Conservation (phyloP, 257 asterid species). For the Gentiana macrophylla region DNA sequence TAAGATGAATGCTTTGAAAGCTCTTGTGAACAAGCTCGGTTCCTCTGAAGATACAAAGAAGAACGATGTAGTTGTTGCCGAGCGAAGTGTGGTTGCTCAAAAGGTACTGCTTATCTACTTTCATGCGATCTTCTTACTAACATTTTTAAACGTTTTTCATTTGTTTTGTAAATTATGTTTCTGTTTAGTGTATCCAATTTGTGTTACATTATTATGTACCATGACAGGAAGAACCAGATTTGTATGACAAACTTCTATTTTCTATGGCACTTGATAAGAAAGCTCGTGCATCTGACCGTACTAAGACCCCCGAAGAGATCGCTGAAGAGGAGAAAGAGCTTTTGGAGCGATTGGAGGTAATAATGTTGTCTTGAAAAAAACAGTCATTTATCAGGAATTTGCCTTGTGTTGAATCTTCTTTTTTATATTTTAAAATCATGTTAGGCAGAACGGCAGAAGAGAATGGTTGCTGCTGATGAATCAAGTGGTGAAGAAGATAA, state of each 20-base stretch:
- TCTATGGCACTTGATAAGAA: slow-evolving; percentile 76
- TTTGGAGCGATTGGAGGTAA: slow-evolving; percentile 80
- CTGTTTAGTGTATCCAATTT: not conserved
- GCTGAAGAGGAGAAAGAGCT: slow-evolving; percentile 98
- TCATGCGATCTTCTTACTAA: not conserved
- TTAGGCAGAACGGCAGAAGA: slow-evolving; percentile 84
- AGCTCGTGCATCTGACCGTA: slow-evolving; percentile 88
- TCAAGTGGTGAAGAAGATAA: slow-evolving; percentile 53
- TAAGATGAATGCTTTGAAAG: slow-evolving; percentile 60
- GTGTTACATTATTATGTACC: slow-evolving; percentile 8
- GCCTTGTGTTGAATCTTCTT: not conserved
- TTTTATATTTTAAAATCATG: not conserved
- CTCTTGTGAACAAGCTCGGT: slow-evolving; percentile 48
- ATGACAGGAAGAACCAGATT: slow-evolving; percentile 71
- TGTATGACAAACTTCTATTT: slow-evolving; percentile 60
- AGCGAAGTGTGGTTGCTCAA: slow-evolving; percentile 25
- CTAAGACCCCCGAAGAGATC: slow-evolving; percentile 85
- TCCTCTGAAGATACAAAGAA: slow-evolving; percentile 32
- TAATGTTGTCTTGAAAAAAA: not conserved
- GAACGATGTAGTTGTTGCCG: slow-evolving; percentile 21
- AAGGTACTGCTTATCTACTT: slow-evolving; percentile 25
- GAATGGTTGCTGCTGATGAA: slow-evolving; percentile 70
- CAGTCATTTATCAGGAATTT: too few relatives aligned
- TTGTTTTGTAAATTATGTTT: not conserved
- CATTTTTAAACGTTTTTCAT: too few relatives aligned